phyloP scores from a whole-genome alignment of 2,329 filamentous ascomycete species.

The Esteya vermicola region DNA sequence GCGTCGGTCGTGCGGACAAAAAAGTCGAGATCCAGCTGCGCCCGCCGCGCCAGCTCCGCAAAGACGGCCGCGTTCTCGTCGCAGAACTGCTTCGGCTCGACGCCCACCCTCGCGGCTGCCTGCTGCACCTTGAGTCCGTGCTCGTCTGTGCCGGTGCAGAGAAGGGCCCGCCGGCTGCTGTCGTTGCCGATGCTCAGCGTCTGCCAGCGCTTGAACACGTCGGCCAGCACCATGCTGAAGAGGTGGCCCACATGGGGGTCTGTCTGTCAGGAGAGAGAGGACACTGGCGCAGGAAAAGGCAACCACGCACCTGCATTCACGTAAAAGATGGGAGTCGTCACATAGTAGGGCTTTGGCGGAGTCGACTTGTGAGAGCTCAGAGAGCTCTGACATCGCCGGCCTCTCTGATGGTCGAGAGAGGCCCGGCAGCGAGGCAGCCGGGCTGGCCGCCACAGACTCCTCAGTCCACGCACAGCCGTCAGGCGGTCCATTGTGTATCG shows the following conservation, averaged over 20 bases:
- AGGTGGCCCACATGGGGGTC: constrained; percentile 91
- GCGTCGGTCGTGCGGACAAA: constrained; percentile 87
- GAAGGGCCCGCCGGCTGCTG: constrained; percentile 43
- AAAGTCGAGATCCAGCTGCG: constrained; percentile 61
- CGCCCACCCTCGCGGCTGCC: constrained; percentile 57
- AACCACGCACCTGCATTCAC: constrained; percentile 68
- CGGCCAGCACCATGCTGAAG: constrained; percentile 81
- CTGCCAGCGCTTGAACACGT: constrained; percentile 88
- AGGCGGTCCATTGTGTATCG: constrained; percentile 1
- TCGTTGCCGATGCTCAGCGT: no score
- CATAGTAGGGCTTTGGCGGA: constrained; percentile 67
- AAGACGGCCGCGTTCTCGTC: constrained; percentile 74
- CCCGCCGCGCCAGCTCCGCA: constrained; percentile 53
- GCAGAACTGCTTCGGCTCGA: constrained; percentile 73
- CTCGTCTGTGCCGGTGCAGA: constrained; percentile 91
- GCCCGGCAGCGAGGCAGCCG: background rate
- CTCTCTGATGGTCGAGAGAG: no score
- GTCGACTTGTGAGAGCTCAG: constrained; percentile 1
- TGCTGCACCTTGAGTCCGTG: constrained; percentile 96
- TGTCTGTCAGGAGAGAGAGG: constrained; percentile 18
- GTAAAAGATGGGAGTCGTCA: constrained; percentile 97
- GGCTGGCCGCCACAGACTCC: background rate
- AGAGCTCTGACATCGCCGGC: background rate
- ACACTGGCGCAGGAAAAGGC: constrained; percentile 11
- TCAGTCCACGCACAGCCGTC: background rate